Conservation (phyloP, 352 stramenopile species). For the Phytopythium ostracodes region DNA sequence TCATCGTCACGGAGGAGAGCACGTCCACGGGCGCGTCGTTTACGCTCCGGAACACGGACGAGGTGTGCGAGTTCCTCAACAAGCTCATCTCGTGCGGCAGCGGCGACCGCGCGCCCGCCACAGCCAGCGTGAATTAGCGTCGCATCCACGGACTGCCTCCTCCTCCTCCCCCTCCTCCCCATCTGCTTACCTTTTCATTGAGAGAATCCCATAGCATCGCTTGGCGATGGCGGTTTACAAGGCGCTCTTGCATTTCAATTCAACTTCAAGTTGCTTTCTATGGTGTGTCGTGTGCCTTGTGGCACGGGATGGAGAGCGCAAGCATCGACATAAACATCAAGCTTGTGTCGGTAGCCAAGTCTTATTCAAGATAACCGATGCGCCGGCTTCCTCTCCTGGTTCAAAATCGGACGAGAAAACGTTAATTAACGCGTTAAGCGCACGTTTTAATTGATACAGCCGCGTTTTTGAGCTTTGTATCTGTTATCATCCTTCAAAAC, state of each 20-base stretch:
- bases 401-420: no score
- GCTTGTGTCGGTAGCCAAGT: not conserved
- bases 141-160: no score
- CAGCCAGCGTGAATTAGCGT: not conserved
- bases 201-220: not conserved
- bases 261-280: not conserved
- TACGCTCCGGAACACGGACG: conserved; percentile 69
- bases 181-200: not conserved
- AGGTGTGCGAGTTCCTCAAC: conserved; percentile 77
- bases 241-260: not conserved
- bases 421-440: not conserved
- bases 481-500: not conserved
- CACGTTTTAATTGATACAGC: not conserved
- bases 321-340: not conserved
- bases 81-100: conserved; percentile 41
- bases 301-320: not conserved
- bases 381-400: not conserved
- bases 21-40: conserved; percentile 63
- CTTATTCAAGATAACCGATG: not conserved
- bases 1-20: conserved; percentile 78
- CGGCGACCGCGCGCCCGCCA: not conserved
- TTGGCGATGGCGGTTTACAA: not conserved
- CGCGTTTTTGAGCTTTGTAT: not conserved
- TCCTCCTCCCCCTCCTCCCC: no score
- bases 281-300: not conserved